phyloP scores from a whole-genome alignment of 352 stramenopile genomes.

The Globisporangium nagaii region DNA sequence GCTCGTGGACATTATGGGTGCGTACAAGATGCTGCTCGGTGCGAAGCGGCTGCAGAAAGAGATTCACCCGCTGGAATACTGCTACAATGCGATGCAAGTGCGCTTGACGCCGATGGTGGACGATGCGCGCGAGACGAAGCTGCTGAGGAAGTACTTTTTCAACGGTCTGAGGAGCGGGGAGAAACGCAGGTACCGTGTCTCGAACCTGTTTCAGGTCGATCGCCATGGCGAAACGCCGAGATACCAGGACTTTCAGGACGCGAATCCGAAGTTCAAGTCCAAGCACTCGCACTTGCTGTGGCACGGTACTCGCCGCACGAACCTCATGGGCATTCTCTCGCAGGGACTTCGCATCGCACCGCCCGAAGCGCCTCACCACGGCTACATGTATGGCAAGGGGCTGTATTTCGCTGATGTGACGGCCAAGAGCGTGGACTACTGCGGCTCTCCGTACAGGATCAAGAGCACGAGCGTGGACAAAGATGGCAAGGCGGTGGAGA shows the following conservation, averaged over 20 bases:
- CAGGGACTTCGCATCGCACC: slow-evolving; percentile 84
- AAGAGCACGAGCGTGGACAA: slow-evolving; percentile 19
- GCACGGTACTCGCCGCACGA: slow-evolving; percentile 82
- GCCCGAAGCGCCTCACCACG: slow-evolving; percentile 73
- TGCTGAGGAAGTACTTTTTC: slow-evolving; percentile 65
- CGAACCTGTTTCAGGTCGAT: slow-evolving; percentile 63
- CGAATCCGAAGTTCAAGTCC: slow-evolving; percentile 26
- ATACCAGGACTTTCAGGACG: slow-evolving; percentile 34
- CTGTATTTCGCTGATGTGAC: slow-evolving; percentile 83
- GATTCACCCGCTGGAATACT: slow-evolving; percentile 72
- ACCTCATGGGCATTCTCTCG: slow-evolving; percentile 82
- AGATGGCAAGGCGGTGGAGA: slow-evolving; percentile 31
- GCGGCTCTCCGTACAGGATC: slow-evolving; percentile 46
- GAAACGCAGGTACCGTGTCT: slow-evolving; percentile 37
- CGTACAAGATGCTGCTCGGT: slow-evolving; percentile 74
- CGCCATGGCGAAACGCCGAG: slow-evolving; percentile 48
- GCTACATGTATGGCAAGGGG: slow-evolving; percentile 82
- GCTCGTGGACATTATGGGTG: slow-evolving; percentile 63
- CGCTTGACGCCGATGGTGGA: slow-evolving; percentile 27
- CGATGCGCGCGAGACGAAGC: slow-evolving; percentile 29
- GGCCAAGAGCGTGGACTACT: slow-evolving; percentile 77
- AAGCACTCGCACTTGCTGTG: slow-evolving; percentile 65
- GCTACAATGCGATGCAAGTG: slow-evolving; percentile 69
- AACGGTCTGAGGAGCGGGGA: slow-evolving; percentile 27
- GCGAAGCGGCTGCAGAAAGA: slow-evolving; percentile 34